Evolutionary conservation across 352 stramenopile genomes (phyloP).

Genomic region (Pythium phragmiticola): DNA sequence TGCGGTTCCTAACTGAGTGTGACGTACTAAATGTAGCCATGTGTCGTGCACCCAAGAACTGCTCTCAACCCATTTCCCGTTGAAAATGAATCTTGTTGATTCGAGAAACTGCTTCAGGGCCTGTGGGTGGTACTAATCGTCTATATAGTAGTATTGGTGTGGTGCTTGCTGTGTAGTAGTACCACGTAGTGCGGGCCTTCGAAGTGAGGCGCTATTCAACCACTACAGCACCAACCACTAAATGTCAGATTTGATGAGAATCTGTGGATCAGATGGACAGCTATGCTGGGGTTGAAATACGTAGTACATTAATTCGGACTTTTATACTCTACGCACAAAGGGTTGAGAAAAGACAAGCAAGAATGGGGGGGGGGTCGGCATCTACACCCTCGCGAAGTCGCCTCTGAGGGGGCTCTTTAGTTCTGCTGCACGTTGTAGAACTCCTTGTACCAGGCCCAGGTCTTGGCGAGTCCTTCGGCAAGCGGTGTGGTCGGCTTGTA

Average conservation of each 20-base stretch:
- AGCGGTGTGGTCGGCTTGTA: slow-evolving; percentile 94
- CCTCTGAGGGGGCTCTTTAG: neutral
- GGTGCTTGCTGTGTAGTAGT: too few species aligned
- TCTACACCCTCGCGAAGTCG: neutral
- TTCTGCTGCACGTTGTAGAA: slow-evolving; percentile 39
- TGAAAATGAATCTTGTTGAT: neutral
- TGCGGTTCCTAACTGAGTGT: slow-evolving; percentile 1
- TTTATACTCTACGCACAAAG: too few species aligned
- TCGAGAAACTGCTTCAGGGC: neutral
- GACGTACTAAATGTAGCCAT: neutral
- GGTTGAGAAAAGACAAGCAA: neutral
- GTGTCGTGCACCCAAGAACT: neutral
- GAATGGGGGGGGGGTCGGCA: neutral
- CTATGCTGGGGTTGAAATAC: too few species aligned
- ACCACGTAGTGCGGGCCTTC: too few species aligned
- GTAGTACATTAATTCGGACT: too few species aligned
- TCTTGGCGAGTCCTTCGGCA: slow-evolving; percentile 91
- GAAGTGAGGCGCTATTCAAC: neutral
- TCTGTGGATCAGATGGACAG: too few species aligned
- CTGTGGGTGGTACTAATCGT: too few species aligned
- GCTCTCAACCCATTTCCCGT: neutral
- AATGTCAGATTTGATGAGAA: too few species aligned
- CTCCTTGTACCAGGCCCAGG: slow-evolving; percentile 92
- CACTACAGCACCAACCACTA: neutral
- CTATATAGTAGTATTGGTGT: too few species aligned